Evolutionary conservation across 208 protist species (phyloP), one percentile per base, ranked within the genome.

Genomic region (Acanthamoeba sp.): DNA sequence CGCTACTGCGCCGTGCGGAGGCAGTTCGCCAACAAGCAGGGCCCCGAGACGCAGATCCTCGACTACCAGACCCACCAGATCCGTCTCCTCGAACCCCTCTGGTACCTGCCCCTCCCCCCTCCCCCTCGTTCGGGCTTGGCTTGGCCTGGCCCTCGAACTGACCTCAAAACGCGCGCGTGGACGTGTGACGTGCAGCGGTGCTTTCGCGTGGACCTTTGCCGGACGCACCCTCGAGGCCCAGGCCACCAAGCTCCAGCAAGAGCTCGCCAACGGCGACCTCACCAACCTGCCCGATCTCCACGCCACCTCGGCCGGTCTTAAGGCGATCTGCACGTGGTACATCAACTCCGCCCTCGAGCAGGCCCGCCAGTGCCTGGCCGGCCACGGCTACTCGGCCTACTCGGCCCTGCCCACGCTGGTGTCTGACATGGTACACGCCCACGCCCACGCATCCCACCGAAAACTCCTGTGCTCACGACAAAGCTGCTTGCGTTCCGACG

Each of bases 1-100:
- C 94, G 96, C 59, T 97, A 97, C 71, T 55, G 71, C 14, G 45
- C 64, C 27, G 78, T 96, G n/a, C 90, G 96, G 22, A 91, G 95
- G 40, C 96, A 96, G 88, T 93, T 93, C 50, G 45, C 73, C 38
- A 71, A 40, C 32, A 82, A 82, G 55, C 57, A 50, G 24, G 78
- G 78, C 0, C 78, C 76, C 29, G 93, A 94, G 62, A 55, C 32
- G 42, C 93, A 66, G 59, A 94, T 94, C 36, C 71, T 94, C 2
- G 93, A 94, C 82, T 94, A 94, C 78, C 73, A 94, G 93, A 91
- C 93, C n/a, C 93, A 94, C 80, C 71, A 94, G 91, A 48, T 91
- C 32, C 76, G 93, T 6, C 66, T 94, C 29, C 34, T 94, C 24
- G 66, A 82, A n/a, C 93, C 73, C 4, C 64, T 71, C 64, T 40